Evolutionary conservation across 164 flowering plant species (phyloP).

Genomic region (Stephania yunnanensis): DNA sequence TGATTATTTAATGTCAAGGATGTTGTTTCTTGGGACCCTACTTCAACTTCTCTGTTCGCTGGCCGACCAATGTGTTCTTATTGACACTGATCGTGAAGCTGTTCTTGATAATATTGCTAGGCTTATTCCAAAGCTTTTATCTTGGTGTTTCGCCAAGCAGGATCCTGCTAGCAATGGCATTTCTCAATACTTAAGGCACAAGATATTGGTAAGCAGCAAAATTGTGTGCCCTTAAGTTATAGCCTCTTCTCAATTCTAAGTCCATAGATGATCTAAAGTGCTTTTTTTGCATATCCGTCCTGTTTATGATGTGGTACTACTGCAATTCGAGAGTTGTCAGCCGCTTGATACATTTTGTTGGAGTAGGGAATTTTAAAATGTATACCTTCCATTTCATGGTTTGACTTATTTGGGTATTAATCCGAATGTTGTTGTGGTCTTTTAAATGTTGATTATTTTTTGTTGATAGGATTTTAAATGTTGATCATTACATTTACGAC

Average conservation of each 20-base stretch:
- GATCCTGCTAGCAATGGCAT: conserved; percentile 17
- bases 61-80: conserved; percentile 25
- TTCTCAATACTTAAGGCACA: conserved; percentile 63
- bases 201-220: conserved; percentile 54
- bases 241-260: not conserved
- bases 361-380: not conserved
- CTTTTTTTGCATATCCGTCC: not conserved
- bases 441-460: not conserved
- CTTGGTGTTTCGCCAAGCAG: conserved; percentile 45
- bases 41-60: conserved; percentile 69
- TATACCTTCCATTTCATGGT: not conserved
- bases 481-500: not conserved
- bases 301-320: not conserved
- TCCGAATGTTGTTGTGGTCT: not conserved
- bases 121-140: conserved; percentile 46
- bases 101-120: conserved; percentile 25
- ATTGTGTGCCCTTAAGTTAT: not conserved
- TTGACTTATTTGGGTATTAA: not conserved
- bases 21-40: conserved; percentile 45
- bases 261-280: not conserved
- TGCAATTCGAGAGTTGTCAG: not conserved
- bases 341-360: not conserved
- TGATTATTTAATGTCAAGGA: conserved; percentile 12
- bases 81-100: conserved; percentile 26
- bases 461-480: not conserved